Base-by-base conservation (phyloP, 2,329 filamentous ascomycete genomes). In the Trichoderma citrinoviride region DNA sequence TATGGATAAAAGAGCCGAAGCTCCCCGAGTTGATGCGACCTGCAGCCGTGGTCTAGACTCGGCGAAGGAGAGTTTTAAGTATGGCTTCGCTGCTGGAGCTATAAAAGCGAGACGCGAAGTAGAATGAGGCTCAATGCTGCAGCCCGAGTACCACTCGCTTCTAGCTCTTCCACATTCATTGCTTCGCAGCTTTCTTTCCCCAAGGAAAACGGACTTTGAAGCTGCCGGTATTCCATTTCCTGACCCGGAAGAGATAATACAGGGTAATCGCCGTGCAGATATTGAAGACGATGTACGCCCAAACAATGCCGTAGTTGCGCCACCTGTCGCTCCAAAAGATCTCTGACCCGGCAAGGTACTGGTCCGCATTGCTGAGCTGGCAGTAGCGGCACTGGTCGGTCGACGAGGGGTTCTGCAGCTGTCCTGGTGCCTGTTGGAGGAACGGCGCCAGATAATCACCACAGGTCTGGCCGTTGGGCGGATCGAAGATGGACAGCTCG, bases 221-320 rank as follows among this genome's bases (percentile, higher is more conserved):
- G 4, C 49, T 19, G 40, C 23, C 27, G 27, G 41, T 17, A n/a
- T 70, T 70, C 73, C 74, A 77, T 65, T 73, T 76, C 69, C 74
- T 75, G 4, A 89, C 86, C 15, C 87, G 77, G 70, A 87, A 85
- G 21, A 86, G 68, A 74, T 84, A 92, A 75, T 92, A 92, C 1
- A 87, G 75, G 12, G 80, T 67, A 2, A 90, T 77, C 0, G 88
- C 87, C 2, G 82, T 77, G 44, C 76, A 75, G 44, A 90, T 81
- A 70, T 91, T 90, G 74, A 91, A 89, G 0, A 77, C 66, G 44
- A 91, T 82, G 69, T 84, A 92, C 0, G 80, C 86, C 84, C 87
- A 91, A 71, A 91, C 78, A 46, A 92, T 80, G 1, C 89, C 90
- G 65, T 87, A 91, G 72, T 92, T 90, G 64, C 88, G 80, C 88